Conservation (phyloP, 2,329 filamentous ascomycete genomes). For the Daldinia sp. region DNA sequence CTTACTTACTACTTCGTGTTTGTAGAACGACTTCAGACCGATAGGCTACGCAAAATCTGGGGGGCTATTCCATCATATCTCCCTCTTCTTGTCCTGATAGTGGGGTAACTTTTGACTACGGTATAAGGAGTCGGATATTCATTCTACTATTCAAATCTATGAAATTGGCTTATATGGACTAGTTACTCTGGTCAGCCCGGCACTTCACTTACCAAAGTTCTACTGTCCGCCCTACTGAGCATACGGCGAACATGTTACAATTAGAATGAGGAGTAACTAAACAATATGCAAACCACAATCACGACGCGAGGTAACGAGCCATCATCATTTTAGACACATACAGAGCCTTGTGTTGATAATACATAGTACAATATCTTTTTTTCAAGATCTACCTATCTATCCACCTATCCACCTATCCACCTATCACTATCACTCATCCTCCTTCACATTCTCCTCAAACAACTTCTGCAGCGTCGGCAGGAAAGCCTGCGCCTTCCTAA, state of each 20-base stretch:
- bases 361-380: neutral
- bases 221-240: neutral
- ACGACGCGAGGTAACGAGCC: neutral
- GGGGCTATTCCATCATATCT: no score
- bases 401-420: neutral
- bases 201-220: no score
- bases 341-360: neutral
- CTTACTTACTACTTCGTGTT: neutral
- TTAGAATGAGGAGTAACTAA: neutral
- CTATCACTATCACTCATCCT: conserved; percentile 17
- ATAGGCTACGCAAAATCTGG: no score
- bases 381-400: no score
- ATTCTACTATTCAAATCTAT: neutral
- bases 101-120: no score
- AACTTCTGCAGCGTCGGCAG: conserved; percentile 51
- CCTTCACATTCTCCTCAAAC: conserved; percentile 40
- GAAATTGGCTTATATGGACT: neutral
- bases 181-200: neutral
- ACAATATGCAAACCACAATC: neutral
- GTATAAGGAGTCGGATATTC: no score
- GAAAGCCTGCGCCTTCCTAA: conserved; percentile 52
- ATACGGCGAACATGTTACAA: neutral
- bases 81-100: no score
- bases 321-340: neutral
- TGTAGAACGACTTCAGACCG: neutral